Evolutionary conservation across 495 filamentous ascomycete species (phyloP).

Genomic region (Podospora tetraspora): DNA sequence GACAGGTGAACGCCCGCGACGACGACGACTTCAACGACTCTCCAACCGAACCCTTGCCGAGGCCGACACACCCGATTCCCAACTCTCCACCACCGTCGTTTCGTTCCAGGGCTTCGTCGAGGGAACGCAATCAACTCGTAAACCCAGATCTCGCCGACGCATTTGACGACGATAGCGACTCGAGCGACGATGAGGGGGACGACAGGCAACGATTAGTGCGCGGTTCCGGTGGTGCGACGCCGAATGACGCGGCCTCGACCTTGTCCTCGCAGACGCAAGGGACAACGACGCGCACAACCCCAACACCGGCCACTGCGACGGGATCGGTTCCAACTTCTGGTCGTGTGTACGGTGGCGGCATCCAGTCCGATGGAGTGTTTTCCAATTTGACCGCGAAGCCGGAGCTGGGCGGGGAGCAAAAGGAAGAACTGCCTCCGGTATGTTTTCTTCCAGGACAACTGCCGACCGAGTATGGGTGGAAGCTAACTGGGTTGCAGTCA

Average conservation of each 20-base stretch:
- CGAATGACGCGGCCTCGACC: slow-evolving; percentile 13
- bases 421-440: slow-evolving; percentile 91
- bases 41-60: slow-evolving; percentile 30
- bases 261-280: slow-evolving; percentile 13
- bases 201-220: slow-evolving; percentile 83
- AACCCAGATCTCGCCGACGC: slow-evolving; percentile 81
- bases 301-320: slow-evolving; percentile 4
- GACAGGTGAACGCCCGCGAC: slow-evolving; percentile 44
- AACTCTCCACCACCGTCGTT: slow-evolving; percentile 93
- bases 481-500: slow-evolving; percentile 49
- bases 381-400: slow-evolving; percentile 93
- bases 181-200: slow-evolving; percentile 70
- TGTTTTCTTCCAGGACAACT: slow-evolving; percentile 36
- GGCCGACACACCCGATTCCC: slow-evolving; percentile 50
- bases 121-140: slow-evolving; percentile 41
- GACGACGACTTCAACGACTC: slow-evolving; percentile 38
- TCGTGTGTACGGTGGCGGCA: slow-evolving; percentile 57
- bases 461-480: background rate
- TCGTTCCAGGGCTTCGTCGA: slow-evolving; percentile 74
- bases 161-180: slow-evolving; percentile 72
- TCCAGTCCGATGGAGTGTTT: slow-evolving; percentile 86
- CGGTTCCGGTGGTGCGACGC: slow-evolving; percentile 38
- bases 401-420: slow-evolving; percentile 69
- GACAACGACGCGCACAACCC: slow-evolving; percentile 22
- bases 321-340: slow-evolving; percentile 17